These are phyloP conservation scores for Aspergillus coremiiformis DNA, from an alignment of 495 filamentous ascomycete genomes.

Conservation along the genomic window DNA sequence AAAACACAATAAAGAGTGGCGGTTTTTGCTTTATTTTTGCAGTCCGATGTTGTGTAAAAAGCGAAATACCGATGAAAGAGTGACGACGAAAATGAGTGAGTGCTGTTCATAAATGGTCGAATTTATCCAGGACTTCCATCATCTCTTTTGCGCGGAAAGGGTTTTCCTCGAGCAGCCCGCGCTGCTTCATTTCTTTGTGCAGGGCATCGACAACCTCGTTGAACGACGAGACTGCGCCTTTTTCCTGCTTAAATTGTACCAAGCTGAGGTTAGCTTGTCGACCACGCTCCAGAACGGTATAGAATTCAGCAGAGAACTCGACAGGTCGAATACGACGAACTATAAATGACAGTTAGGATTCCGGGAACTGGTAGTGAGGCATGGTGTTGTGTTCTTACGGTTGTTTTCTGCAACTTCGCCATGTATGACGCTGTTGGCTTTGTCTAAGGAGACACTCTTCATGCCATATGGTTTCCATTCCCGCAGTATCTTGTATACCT, in stretches of 20 bases:
- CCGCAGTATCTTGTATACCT: conserved; percentile 62
- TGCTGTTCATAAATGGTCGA: too few relatives aligned
- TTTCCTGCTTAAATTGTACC: conserved; percentile 78
- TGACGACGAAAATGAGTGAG: too few relatives aligned
- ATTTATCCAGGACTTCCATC: conserved; percentile 32
- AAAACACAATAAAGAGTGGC: background rate
- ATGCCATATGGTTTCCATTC: conserved; percentile 79
- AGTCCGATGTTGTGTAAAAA: background rate
- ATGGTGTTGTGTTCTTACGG: conserved; percentile 47
- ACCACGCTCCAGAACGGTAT: conserved; percentile 75
- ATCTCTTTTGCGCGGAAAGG: conserved; percentile 55
- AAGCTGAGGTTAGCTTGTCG: conserved; percentile 61
- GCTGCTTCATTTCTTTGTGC: conserved; percentile 47
- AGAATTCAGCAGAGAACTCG: conserved; percentile 73
- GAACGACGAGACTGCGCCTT: conserved; percentile 80
- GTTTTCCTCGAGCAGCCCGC: conserved; percentile 62
- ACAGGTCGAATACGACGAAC: conserved; percentile 71
- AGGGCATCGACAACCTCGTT: conserved; percentile 72
- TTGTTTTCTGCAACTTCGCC: conserved; percentile 68
- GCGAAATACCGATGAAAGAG: background rate
- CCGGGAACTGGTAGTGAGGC: background rate
- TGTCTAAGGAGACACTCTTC: conserved; percentile 65
- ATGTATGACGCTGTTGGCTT: conserved; percentile 62
- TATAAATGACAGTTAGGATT: conserved; percentile 20
- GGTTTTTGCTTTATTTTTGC: background rate